Conservation (phyloP, 2,329 filamentous ascomycete species). For the Hypoxylon sp. region DNA sequence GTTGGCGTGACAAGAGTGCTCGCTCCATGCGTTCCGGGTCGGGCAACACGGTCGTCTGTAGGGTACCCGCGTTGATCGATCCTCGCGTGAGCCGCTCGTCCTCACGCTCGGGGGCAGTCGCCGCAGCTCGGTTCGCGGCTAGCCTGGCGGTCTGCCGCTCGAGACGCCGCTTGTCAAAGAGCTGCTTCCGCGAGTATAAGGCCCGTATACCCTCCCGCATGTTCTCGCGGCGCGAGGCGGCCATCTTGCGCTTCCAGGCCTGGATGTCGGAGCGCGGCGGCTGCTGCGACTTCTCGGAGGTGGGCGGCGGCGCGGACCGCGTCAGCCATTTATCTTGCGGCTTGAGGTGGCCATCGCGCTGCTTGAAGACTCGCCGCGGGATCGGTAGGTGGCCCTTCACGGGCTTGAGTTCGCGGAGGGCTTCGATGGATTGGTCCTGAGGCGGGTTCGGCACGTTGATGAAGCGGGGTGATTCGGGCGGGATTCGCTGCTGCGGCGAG, state of each 20-base stretch:
- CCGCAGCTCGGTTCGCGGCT: constrained; percentile 59
- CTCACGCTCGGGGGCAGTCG: constrained; percentile 75
- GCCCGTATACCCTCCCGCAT: constrained; percentile 77
- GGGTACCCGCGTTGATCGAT: constrained; percentile 69
- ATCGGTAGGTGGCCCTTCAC: constrained; percentile 86
- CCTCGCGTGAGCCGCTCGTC: constrained; percentile 83
- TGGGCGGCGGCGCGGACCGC: constrained; percentile 69
- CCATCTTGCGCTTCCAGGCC: constrained; percentile 80
- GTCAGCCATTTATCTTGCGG: constrained; percentile 70
- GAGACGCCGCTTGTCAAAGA: constrained; percentile 54
- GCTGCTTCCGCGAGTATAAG: constrained; percentile 75
- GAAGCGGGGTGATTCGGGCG: constrained; percentile 89
- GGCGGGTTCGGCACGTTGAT: constrained; percentile 83
- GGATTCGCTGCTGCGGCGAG: constrained; percentile 66
- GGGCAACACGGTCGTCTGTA: constrained; percentile 65
- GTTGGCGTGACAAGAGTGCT: constrained; percentile 59
- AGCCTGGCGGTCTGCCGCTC: constrained; percentile 62
- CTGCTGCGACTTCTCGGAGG: constrained; percentile 53
- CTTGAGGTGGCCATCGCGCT: constrained; percentile 70
- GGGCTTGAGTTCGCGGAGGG: constrained; percentile 56
- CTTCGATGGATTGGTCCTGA: constrained; percentile 70
- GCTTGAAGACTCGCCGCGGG: constrained; percentile 83
- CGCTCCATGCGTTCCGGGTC: constrained; percentile 74
- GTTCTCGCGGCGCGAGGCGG: constrained; percentile 77
- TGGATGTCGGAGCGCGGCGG: constrained; percentile 56